phyloP scores from a whole-genome alignment of 805 yeast species.

The Metschnikowia noctiluminum region DNA sequence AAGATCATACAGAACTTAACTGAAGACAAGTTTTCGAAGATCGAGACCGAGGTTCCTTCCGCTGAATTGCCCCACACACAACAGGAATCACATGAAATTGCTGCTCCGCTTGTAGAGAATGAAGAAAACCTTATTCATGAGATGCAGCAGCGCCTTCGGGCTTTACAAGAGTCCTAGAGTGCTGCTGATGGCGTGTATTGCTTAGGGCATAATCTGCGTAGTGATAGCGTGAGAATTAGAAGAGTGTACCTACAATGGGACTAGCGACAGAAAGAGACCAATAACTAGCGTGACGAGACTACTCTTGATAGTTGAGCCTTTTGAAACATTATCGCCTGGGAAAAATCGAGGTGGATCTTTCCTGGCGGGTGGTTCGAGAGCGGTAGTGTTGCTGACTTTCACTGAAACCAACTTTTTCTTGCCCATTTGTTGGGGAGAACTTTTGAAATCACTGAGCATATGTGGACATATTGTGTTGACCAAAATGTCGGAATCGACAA shows the following conservation, averaged over 20 bases:
- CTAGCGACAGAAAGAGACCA: slow-evolving; percentile 1
- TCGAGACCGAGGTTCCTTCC: slow-evolving; percentile 33
- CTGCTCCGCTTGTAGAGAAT: slow-evolving; percentile 40
- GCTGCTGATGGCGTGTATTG: neutral
- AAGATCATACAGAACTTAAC: slow-evolving; percentile 48
- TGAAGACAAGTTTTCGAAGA: slow-evolving; percentile 37
- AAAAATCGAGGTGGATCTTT: neutral
- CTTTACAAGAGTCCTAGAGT: slow-evolving; percentile 51
- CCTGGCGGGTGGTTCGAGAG: neutral
- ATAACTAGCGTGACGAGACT: slow-evolving; percentile 1
- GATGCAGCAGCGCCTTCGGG: slow-evolving; percentile 86
- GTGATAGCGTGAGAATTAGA: neutral
- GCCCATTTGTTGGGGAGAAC: slow-evolving; percentile 11
- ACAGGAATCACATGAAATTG: slow-evolving; percentile 16
- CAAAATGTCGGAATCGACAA: slow-evolving; percentile 12
- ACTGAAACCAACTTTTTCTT: slow-evolving; percentile 5
- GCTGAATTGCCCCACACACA: slow-evolving; percentile 19
- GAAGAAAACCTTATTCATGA: slow-evolving; percentile 74
- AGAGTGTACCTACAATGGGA: neutral
- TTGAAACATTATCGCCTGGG: slow-evolving; percentile 6
- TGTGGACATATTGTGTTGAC: slow-evolving; percentile 13
- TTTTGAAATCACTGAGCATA: slow-evolving; percentile 12
- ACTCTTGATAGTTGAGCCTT: neutral
- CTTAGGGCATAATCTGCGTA: neutral
- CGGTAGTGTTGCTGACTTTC: neutral